phyloP scores from a whole-genome alignment of 73 alveolate species.

The Tetrahymena elliotti region DNA sequence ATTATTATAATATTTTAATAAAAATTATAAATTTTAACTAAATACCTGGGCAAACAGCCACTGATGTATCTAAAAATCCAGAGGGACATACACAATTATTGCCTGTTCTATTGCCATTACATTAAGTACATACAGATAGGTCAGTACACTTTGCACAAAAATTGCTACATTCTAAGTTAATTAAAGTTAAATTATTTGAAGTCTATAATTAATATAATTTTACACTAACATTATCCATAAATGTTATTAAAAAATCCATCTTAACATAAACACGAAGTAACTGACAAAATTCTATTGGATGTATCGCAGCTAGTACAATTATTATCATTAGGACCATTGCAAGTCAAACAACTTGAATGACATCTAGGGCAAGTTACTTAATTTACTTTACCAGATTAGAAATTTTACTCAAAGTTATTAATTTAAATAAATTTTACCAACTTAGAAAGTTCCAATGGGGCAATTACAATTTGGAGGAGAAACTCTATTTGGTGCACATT shows the following conservation, averaged over 20 bases:
- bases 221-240: neutral
- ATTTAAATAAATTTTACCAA: neutral
- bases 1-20: no score
- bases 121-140: neutral
- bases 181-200: neutral
- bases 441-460: neutral
- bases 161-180: neutral
- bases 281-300: neutral
- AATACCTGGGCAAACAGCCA: neutral
- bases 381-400: neutral
- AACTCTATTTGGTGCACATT: neutral
- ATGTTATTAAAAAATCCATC: neutral
- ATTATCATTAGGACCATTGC: neutral
- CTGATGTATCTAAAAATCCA: neutral
- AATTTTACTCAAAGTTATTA: no score
- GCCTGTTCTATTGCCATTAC: neutral
- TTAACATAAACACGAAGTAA: neutral
- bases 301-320: neutral
- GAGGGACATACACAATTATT: neutral
- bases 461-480: neutral
- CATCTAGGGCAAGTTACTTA: neutral
- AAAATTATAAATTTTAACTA: neutral
- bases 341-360: neutral
- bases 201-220: neutral
- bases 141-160: neutral